These are phyloP conservation scores for Lasiodiplodia hormozganensis DNA, from an alignment of 2,329 filamentous ascomycete species.

Conservation along the genomic window DNA sequence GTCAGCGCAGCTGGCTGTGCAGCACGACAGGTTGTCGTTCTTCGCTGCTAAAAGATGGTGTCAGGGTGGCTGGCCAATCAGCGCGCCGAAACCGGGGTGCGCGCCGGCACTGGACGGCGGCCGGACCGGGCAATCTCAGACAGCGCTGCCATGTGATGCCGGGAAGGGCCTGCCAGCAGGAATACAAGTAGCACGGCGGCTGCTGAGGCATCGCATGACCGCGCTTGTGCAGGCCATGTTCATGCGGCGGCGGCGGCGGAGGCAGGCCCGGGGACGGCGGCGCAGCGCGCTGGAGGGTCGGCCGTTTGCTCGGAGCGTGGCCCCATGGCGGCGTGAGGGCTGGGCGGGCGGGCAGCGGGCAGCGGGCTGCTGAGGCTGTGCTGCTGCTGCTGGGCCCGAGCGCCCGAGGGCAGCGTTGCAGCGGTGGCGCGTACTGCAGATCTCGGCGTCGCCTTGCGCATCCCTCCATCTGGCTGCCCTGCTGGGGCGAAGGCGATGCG, in stretches of 20 bases:
- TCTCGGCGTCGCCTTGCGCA: slow-evolving; percentile 30
- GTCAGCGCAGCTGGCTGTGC: slow-evolving; percentile 21
- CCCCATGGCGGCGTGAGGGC: slow-evolving; percentile 13
- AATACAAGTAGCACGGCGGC: slow-evolving; percentile 30
- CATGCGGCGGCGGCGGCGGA: slow-evolving; percentile 2
- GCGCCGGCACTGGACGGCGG: slow-evolving; percentile 10
- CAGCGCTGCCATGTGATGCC: slow-evolving; percentile 28
- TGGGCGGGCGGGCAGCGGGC: background rate
- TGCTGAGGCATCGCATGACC: slow-evolving; percentile 30
- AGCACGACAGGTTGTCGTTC: slow-evolving; percentile 26
- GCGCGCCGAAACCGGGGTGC: slow-evolving; percentile 7
- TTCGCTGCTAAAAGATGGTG: slow-evolving; percentile 25
- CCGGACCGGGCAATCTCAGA: slow-evolving; percentile 19
- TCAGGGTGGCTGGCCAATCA: slow-evolving; percentile 20
- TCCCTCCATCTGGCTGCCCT: slow-evolving; percentile 4
- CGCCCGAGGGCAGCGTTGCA: slow-evolving; percentile 10
- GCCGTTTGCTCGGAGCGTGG: slow-evolving; percentile 13
- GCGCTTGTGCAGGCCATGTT: slow-evolving; percentile 26
- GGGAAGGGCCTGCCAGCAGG: slow-evolving; percentile 12
- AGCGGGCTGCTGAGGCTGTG: slow-evolving; percentile 28
- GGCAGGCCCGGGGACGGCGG: slow-evolving; percentile 1
- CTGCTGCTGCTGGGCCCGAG: background rate
- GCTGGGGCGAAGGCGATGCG: background rate
- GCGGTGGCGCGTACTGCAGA: slow-evolving; percentile 26
- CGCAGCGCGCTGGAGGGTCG: slow-evolving; percentile 10